Conservation (phyloP, 768 basidiomycete species). For the Paxillus rubicundulus region DNA sequence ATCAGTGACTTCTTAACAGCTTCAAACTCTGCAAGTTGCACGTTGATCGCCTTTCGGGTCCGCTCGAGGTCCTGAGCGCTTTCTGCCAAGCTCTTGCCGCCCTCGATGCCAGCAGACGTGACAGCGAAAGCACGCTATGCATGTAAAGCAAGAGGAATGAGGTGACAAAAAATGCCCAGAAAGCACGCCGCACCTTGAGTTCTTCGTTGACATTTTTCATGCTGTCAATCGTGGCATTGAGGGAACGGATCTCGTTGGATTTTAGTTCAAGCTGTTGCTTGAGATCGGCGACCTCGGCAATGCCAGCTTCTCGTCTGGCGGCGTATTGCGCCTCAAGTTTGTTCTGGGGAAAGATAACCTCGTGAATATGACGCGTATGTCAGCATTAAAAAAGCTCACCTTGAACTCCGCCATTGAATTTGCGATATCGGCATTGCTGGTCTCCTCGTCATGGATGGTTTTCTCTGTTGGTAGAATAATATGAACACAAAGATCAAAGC, state of each 20-base stretch:
- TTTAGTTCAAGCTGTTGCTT: conserved; percentile 88
- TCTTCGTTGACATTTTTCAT: conserved; percentile 97
- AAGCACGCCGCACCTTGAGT: conserved; percentile 68
- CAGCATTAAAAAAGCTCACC: conserved; percentile 38
- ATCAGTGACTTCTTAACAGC: conserved; percentile 98
- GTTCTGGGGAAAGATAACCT: conserved; percentile 45
- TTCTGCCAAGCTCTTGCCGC: conserved; percentile 94
- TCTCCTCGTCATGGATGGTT: conserved; percentile 86
- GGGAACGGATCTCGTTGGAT: conserved; percentile 75
- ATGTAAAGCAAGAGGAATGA: conserved; percentile 1
- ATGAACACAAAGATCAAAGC: conserved; percentile 1
- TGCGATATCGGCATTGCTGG: conserved; percentile 75
- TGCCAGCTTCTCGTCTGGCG: conserved; percentile 86
- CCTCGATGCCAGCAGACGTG: conserved; percentile 95
- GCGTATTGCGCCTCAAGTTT: conserved; percentile 94
- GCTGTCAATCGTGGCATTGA: conserved; percentile 86
- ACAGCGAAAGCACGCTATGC: conserved; percentile 91
- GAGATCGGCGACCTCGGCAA: conserved; percentile 80
- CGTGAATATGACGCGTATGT: background rate
- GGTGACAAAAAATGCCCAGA: conserved; percentile 4
- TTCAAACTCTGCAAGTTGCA: conserved; percentile 98
- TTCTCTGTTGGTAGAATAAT: conserved; percentile 59
- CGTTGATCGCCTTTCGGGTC: conserved; percentile 93
- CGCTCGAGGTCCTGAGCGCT: conserved; percentile 97
- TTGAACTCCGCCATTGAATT: conserved; percentile 91